Base-by-base conservation (phyloP, 345 rosid genomes). In the Reutealis trisperma region DNA sequence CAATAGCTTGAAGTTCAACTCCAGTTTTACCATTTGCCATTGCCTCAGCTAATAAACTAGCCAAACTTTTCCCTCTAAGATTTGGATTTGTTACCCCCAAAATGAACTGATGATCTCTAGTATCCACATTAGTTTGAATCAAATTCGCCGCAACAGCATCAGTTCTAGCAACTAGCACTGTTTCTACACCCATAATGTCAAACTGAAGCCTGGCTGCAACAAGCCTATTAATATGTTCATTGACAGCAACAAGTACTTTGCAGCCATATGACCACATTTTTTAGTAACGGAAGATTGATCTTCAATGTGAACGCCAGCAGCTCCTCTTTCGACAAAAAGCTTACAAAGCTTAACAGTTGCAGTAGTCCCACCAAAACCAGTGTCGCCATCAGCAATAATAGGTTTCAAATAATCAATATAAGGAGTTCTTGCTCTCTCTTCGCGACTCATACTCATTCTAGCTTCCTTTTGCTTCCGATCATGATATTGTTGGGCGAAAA, bases 241-340 rank as follows among this genome's bases (percentile, higher is more conserved):
- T 92, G 27, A 94, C 86, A 0, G 98, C 93, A 59, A 96, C 99
- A 4, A 96, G 94, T 49, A 96, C 98, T 78, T 94, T 96, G 18
- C 97, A 5, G 98, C 97, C 98, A 94, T 92, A 83, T 96, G 98
- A 52, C 97, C 97, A 10, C 98, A 94, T 84, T 94, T 92, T 79
- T 96, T 96, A 73, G 98, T 94, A 32, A 92, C 91, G 2, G 99
- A 96, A 5, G 96, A 91, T 86, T 96, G 97, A 72, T 96, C 99
- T 83, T 96, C 98, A 37, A 96, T 86, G 80, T 94, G 98, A 42
- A 96, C 98, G 4, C 97, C 98, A 7, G 97, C 99, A 5, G 98
- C 97, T 0, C 97, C 98, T 13, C 96, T 92, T 86, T 96, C 99
- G 0, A 92, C 98, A 45, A 92, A 96, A 30, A 94, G 94, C 86